Percentiles rank a stretch among this genome's conserved stretches.
phyloP scores from a whole-genome alignment of 225 moss, liverwort and hornwort species.

The Pleurozium schreberi region DNA sequence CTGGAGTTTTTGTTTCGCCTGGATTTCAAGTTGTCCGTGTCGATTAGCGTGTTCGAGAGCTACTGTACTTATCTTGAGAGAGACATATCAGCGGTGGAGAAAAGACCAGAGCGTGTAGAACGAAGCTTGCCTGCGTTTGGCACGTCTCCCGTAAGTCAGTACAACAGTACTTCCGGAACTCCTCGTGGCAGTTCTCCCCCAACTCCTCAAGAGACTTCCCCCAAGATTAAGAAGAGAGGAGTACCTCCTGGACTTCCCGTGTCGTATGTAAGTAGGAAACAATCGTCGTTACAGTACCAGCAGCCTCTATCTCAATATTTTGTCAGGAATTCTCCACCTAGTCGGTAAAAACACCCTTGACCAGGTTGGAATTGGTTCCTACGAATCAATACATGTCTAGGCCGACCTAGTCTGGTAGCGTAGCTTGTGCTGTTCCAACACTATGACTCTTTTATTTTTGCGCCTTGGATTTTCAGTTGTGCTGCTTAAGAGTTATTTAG shows the following conservation, averaged over 20 bases:
- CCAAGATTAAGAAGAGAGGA: constrained; percentile 10
- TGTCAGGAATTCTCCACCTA: constrained; percentile 6
- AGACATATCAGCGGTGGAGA: constrained; percentile 44
- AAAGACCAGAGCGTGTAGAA: constrained; percentile 23
- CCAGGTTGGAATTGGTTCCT: no score
- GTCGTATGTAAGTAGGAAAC: constrained; percentile 6
- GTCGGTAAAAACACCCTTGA: no score
- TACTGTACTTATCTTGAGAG: constrained; percentile 84
- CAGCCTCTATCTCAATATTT: constrained; percentile 16
- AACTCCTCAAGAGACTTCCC: constrained; percentile 10
- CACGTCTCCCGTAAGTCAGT: background rate
- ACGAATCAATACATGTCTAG: no score
- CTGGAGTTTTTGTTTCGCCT: constrained; percentile 81
- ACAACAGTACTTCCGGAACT: constrained; percentile 2
- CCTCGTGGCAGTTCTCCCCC: constrained; percentile 14
- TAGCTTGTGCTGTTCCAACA: background rate
- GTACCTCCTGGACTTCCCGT: constrained; percentile 8
- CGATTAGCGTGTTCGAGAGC: constrained; percentile 73
- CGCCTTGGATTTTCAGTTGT: background rate
- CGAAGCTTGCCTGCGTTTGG: constrained; percentile 53
- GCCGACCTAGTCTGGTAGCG: no score
- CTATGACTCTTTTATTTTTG: background rate
- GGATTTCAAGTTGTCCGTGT: constrained; percentile 75
- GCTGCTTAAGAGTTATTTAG: background rate
- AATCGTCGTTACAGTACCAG: constrained; percentile 14